Evolutionary conservation across 306 rosid species (phyloP), one percentile per base, ranked within the genome.

Genomic region (Cucurbita maxima): DNA sequence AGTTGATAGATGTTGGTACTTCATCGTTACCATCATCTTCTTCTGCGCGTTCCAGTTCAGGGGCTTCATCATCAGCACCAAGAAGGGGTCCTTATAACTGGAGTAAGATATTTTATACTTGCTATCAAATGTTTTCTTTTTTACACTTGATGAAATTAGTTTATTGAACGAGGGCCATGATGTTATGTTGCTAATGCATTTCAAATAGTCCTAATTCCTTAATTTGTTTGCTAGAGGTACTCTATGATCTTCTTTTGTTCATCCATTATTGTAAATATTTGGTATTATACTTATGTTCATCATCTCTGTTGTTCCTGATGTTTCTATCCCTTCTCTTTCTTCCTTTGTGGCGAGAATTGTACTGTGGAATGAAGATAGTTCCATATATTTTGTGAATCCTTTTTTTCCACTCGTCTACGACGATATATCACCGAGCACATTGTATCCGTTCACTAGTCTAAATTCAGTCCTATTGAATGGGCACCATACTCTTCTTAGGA

Each of bases 61-160:
- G 80, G 51, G 76, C 88, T 11, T 84, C 91, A 56, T 79, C 99
- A 16, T 82, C 92, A 11, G 77, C 86, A 37, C 82, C 91, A 41
- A 88, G 82, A 74, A 80, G 82, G 80, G 89, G 87, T 72, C 87
- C 76, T 75, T 86, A 90, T 69, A 83, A 79, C 48, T 79, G 75
- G 75, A 86, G 97, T 95, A 82, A 85, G 99, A 85, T 77, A 36
- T 76, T 79, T 68, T 68, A 47, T 47, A 44, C 18, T 13, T 14
- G 40, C 47, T 22, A 68, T 47, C 14, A 14, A 47, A 34, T 47
- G 43, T 0, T 22, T 47, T 47, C 40, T 22, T 47, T 58, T 47
- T 47, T 22, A 18, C 40, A 13, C 16, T 25, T 43, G 54, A 66
- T 68, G 73, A 68, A 22, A 20, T 22, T 68, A 68, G 73, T 47